A percentile compares a stretch with the other conserved stretches of the same genome.
Evolutionary conservation across 129 eudicot genomes (phyloP).

Genomic region (Heracleum sosnowskyi): DNA sequence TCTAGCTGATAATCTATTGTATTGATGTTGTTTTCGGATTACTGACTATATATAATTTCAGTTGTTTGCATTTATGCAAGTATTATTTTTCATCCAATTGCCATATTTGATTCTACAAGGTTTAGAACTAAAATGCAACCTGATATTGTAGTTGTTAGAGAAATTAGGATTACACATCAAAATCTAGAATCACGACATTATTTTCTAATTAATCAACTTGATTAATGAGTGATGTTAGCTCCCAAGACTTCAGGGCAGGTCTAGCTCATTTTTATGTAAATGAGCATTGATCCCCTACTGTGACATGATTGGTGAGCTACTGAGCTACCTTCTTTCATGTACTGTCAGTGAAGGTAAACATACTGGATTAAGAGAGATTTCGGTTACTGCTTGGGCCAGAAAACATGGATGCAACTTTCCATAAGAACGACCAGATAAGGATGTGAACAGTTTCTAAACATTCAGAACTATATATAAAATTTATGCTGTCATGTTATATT

Average conservation of each 20-base stretch:
- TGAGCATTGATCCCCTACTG: too few species aligned
- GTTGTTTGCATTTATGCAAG: not conserved
- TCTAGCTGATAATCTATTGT: not conserved
- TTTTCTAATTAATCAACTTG: not conserved
- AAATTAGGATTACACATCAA: too few species aligned
- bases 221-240: too few species aligned
- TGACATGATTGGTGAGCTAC: too few species aligned
- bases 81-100: not conserved
- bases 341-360: too few species aligned
- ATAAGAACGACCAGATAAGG: too few species aligned
- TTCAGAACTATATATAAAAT: not conserved
- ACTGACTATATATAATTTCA: not conserved
- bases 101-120: not conserved
- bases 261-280: too few species aligned
- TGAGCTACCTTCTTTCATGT: too few species aligned
- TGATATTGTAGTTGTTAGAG: not conserved
- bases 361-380: too few species aligned
- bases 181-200: not conserved
- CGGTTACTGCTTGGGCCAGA: too few species aligned
- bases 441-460: not conserved
- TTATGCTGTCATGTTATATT: not conserved
- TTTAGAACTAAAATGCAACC: not conserved
- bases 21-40: not conserved
- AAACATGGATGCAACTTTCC: too few species aligned
- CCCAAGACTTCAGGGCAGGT: too few species aligned